phyloP scores from a whole-genome alignment of 2,329 filamentous ascomycete species.

The Nannizzia gypsea region DNA sequence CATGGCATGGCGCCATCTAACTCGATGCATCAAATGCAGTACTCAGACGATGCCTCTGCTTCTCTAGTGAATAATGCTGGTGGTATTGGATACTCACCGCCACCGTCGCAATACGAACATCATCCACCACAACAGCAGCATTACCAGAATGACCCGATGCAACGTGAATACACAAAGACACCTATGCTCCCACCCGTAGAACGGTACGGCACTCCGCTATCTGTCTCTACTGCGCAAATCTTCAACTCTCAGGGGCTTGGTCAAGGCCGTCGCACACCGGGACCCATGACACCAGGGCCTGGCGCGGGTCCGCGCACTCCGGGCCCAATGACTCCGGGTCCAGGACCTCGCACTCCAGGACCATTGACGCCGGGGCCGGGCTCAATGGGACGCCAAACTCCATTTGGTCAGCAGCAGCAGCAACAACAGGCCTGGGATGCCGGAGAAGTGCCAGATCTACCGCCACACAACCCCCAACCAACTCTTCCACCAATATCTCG shows the following conservation, averaged over 20 bases:
- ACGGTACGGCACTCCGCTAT: slow-evolving; percentile 46
- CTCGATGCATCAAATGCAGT: not conserved
- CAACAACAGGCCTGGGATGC: slow-evolving; percentile 12
- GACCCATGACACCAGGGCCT: slow-evolving; percentile 9
- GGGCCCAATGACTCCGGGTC: slow-evolving; percentile 5
- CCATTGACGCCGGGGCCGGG: slow-evolving; percentile 5
- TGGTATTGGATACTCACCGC: slow-evolving; percentile 11
- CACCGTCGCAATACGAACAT: slow-evolving; percentile 26
- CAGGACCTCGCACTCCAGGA: slow-evolving; percentile 5
- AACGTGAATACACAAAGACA: not conserved
- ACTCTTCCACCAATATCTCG: not conserved
- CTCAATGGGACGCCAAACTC: slow-evolving; percentile 9
- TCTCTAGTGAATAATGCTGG: slow-evolving; percentile 19
- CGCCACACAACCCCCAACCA: not conserved
- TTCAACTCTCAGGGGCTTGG: slow-evolving; percentile 10
- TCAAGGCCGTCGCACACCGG: slow-evolving; percentile 19
- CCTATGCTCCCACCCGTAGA: slow-evolving; percentile 16
- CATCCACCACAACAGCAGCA: slow-evolving; percentile 15
- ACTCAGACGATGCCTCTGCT: slow-evolving; percentile 45
- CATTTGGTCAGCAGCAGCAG: slow-evolving; percentile 12
- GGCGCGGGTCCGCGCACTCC: slow-evolving; percentile 19
- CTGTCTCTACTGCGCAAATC: slow-evolving; percentile 17
- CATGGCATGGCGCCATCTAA: slow-evolving; percentile 24
- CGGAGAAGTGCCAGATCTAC: slow-evolving; percentile 13
- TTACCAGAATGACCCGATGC: not conserved